Conservation (phyloP, 2,329 filamentous ascomycete species). For the Pleoardoris graminearum region DNA sequence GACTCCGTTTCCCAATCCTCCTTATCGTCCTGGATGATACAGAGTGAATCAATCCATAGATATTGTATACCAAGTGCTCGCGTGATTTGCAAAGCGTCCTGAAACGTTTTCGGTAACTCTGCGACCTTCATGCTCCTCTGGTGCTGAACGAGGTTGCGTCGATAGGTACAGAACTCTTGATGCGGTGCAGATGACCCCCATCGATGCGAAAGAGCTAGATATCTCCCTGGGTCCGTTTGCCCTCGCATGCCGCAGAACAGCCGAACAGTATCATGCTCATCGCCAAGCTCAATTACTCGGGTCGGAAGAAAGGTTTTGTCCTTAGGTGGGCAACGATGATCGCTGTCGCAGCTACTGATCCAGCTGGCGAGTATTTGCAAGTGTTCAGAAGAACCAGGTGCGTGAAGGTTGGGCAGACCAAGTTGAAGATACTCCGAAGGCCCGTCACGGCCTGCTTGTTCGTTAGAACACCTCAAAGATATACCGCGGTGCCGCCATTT, state of each 20-base stretch:
- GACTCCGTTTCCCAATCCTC: slow-evolving; percentile 18
- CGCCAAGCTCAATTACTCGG: slow-evolving; percentile 9
- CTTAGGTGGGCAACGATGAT: slow-evolving; percentile 2
- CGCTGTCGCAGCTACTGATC: slow-evolving; percentile 12
- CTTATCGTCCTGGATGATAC: slow-evolving; percentile 12
- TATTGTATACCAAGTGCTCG: slow-evolving; percentile 18
- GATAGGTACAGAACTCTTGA: slow-evolving; percentile 8
- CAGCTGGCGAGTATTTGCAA: slow-evolving; percentile 8
- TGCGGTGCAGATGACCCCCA: slow-evolving; percentile 11
- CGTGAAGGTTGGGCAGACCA: not conserved
- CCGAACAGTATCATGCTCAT: not conserved
- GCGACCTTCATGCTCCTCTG: not conserved
- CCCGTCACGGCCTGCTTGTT: not conserved
- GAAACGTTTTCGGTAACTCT: slow-evolving; percentile 23
- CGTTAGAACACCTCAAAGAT: too few species aligned
- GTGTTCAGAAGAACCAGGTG: not conserved
- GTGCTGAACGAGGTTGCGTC: not conserved
- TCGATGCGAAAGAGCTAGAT: slow-evolving; percentile 17
- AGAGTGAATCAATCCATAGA: slow-evolving; percentile 11
- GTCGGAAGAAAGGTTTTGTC: slow-evolving; percentile 4
- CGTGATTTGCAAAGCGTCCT: slow-evolving; percentile 20
- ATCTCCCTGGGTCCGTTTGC: slow-evolving; percentile 4
- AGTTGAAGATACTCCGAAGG: slow-evolving; percentile 1
- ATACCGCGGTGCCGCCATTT: too few species aligned
- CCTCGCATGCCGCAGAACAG: not conserved